Evolutionary conservation across 345 rosid species (phyloP), one percentile per base, ranked within the genome.

Genomic region (Durio zibethinus): DNA sequence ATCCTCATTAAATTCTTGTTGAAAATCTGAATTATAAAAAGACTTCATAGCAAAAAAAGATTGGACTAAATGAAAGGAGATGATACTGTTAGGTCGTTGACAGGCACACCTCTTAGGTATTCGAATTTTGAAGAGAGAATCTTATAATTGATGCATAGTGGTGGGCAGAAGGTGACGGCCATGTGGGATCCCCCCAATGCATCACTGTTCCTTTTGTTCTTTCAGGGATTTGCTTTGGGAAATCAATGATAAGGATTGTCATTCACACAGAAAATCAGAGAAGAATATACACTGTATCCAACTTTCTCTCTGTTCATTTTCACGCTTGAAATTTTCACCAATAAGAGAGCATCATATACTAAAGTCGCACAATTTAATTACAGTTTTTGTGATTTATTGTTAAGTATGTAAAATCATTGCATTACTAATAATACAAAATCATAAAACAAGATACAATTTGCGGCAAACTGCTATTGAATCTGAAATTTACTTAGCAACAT

Each of bases 91-190:
- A 33, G 62, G 62, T 53, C 20, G 62, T 33, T 27, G 47, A 73
- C 5, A 72, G 20, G 29, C 61, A 52, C 31, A 38, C 27, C 18
- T 52, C 20, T 4, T 52, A 20, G 59, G 42, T 59, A 31, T 47
- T 47, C 42, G 56, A 25, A 9, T 48, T 59, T 2, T 1, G 38
- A 52, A 56, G 20, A 12, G 54, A 62, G 77, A 78, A 71, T 65
- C 77, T 79, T 64, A 42, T 42, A 74, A 75, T 78, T 42, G 77
- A 75, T 62, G 35, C 45, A 73, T 31, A 12, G 75, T 36, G 60
- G 74, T 66, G 38, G 68, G 67, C 74, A 57, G 9, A 50, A 5
- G 76, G 53, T 20, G 64, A 50, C 40, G 42, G 5, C 43, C 64
- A 68, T 36, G 75, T 52, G 76, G 67, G 76, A 14, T 11, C 21